phyloP scores from a whole-genome alignment of 495 filamentous ascomycete genomes.

The Aspergillus sclerotiicarbonarius region DNA sequence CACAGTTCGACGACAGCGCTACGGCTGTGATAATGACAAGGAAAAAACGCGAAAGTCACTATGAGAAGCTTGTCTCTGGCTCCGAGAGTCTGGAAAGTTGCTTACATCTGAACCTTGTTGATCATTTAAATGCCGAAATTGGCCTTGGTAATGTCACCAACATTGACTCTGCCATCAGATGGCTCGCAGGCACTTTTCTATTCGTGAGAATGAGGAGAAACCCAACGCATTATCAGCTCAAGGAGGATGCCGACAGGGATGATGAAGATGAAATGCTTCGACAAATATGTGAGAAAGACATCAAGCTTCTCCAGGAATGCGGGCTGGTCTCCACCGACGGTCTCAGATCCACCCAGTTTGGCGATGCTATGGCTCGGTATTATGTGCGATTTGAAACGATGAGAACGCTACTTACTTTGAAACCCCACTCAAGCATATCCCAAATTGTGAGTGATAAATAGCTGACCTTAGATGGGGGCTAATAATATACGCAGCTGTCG shows the following conservation, averaged over 20 bases:
- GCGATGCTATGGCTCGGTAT: conserved; percentile 89
- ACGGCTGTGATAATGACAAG: conserved; percentile 86
- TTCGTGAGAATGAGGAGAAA: conserved; percentile 79
- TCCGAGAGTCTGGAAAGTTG: conserved; percentile 83
- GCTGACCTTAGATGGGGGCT: conserved; percentile 20
- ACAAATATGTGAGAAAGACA: conserved; percentile 76
- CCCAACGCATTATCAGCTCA: conserved; percentile 73
- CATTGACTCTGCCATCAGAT: conserved; percentile 68
- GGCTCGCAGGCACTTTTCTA: conserved; percentile 86
- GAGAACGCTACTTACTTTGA: conserved; percentile 67
- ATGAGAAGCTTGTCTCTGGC: conserved; percentile 81
- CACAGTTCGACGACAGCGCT: conserved; percentile 86
- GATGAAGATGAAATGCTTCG: conserved; percentile 69
- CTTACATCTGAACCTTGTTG: conserved; percentile 82
- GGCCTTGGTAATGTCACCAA: conserved; percentile 76
- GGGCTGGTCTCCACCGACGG: conserved; percentile 53
- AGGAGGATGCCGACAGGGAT: conserved; percentile 51
- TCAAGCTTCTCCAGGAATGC: conserved; percentile 63
- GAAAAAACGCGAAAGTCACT: conserved; percentile 62
- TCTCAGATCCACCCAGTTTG: conserved; percentile 72
- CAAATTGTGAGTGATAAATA: conserved; percentile 61
- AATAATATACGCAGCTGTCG: conserved; percentile 52
- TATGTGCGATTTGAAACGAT: conserved; percentile 91
- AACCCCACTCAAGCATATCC: conserved; percentile 57
- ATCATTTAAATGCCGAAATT: conserved; percentile 93